Evolutionary conservation across 73 alveolate genomes (phyloP).

Genomic region (Blepharisma japonicum): DNA sequence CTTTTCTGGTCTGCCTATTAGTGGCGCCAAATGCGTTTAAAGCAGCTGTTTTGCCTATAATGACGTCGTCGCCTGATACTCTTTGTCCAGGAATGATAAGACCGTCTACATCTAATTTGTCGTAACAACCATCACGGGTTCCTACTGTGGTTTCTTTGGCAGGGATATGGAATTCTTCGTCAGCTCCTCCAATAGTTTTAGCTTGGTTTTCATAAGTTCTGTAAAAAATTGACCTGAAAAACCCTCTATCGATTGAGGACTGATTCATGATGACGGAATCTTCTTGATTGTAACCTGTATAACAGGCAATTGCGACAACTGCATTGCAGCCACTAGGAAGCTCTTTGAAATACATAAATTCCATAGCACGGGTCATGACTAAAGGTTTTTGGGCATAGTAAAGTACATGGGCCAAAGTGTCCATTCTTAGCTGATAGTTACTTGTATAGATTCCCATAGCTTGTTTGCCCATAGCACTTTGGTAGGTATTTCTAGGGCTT

Average conservation of each 20-base stretch:
- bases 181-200: neutral
- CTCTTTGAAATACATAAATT: constrained; percentile 49
- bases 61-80: constrained; percentile 97
- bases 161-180: constrained; percentile 67
- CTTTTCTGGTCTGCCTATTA: constrained; percentile 56
- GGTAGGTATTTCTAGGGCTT: constrained; percentile 97
- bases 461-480: constrained; percentile 99
- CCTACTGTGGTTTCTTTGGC: constrained; percentile 71
- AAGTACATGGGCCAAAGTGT: constrained; percentile 97
- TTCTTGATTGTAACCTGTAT: constrained; percentile 99
- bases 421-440: constrained; percentile 97
- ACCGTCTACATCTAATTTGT: constrained; percentile 97
- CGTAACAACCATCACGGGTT: constrained; percentile 84
- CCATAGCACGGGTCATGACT: constrained; percentile 46
- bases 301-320: constrained; percentile 98
- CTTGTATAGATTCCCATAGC: constrained; percentile 99
- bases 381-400: constrained; percentile 95
- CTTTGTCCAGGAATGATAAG: constrained; percentile 95
- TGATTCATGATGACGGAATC: constrained; percentile 97
- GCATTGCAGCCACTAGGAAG: constrained; percentile 73
- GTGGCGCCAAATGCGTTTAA: constrained; percentile 11
- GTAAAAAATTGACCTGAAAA: constrained; percentile 95
- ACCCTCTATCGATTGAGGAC: constrained; percentile 95
- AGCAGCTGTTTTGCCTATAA: constrained; percentile 89
- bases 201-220: constrained; percentile 91